Percentiles rank a stretch among this genome's conserved stretches.
These are phyloP conservation scores for Angomonas deanei DNA, from an alignment of 208 protist species.

Conservation along the genomic window DNA sequence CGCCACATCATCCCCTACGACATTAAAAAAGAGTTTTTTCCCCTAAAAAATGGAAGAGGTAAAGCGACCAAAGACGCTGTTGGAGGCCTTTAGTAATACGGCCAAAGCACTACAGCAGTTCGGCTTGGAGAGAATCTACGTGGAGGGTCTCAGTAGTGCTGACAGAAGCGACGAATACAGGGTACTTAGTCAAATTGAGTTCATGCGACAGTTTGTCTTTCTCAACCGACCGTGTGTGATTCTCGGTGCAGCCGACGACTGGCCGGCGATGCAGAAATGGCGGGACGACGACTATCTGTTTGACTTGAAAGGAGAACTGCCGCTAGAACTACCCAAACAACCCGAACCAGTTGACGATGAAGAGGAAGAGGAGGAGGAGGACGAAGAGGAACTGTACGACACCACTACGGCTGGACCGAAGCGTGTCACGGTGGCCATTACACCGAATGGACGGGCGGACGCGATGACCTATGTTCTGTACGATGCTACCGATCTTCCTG, in stretches of 20 bases:
- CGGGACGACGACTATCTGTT: conserved; percentile 73
- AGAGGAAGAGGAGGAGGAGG: conserved; percentile 7
- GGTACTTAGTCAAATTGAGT: conserved; percentile 61
- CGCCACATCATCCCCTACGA: too few species aligned
- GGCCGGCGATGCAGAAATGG: conserved; percentile 70
- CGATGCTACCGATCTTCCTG: not conserved
- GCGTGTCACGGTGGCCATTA: conserved; percentile 82
- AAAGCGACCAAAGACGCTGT: conserved; percentile 19
- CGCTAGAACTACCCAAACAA: conserved; percentile 14
- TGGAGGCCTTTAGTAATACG: conserved; percentile 58
- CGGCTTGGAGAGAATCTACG: conserved; percentile 58
- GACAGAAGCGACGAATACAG: conserved; percentile 15
- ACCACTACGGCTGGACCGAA: conserved; percentile 15
- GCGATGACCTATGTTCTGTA: conserved; percentile 80
- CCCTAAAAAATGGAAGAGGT: not conserved
- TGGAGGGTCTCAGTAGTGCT: conserved; percentile 13
- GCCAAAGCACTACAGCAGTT: conserved; percentile 60
- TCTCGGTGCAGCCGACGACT: conserved; percentile 58
- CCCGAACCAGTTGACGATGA: conserved; percentile 18
- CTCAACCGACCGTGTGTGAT: conserved; percentile 78
- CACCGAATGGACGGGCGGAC: conserved; percentile 88
- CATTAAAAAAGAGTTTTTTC: too few species aligned
- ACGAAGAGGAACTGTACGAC: not conserved
- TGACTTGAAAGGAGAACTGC: conserved; percentile 53
- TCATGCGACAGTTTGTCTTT: conserved; percentile 84